phyloP scores from a whole-genome alignment of 495 filamentous ascomycete species.

The Penicillium soppii region DNA sequence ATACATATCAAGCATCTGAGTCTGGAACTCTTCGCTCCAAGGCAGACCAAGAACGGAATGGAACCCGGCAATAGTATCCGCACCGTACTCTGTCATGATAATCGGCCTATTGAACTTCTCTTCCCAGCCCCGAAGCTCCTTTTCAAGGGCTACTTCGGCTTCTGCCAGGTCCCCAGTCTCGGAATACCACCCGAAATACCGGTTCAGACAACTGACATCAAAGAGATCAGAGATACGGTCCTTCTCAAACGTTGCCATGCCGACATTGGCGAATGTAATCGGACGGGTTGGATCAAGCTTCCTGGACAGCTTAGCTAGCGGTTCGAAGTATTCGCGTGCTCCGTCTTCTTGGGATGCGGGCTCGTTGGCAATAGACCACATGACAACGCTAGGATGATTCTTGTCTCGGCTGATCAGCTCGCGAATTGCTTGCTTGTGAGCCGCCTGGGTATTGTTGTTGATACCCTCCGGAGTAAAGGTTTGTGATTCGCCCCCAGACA shows the following conservation, averaged over 20 bases:
- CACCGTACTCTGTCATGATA: slow-evolving; percentile 14
- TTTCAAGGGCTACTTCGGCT: not conserved
- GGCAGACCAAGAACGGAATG: slow-evolving; percentile 4
- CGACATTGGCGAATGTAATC: slow-evolving; percentile 5
- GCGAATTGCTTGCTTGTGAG: not conserved
- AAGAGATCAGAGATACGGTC: slow-evolving; percentile 1
- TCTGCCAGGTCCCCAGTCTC: not conserved
- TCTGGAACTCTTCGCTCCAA: slow-evolving; percentile 13
- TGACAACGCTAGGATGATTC: slow-evolving; percentile 3
- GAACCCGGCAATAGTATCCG: slow-evolving; percentile 10
- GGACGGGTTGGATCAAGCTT: slow-evolving; percentile 1
- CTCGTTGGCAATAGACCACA: slow-evolving; percentile 9
- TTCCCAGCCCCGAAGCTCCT: slow-evolving; percentile 3
- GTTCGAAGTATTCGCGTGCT: slow-evolving; percentile 4
- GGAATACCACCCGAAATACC: slow-evolving; percentile 8
- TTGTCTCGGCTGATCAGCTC: slow-evolving; percentile 5
- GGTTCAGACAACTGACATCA: slow-evolving; percentile 1
- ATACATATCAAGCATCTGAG: slow-evolving; percentile 9
- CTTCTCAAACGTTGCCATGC: not conserved
- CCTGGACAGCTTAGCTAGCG: not conserved
- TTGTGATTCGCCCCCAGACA: not conserved
- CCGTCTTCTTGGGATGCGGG: not conserved
- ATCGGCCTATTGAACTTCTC: slow-evolving; percentile 11
- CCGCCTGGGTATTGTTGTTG: not conserved
- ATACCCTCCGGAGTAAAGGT: not conserved